phyloP scores from a whole-genome alignment of 768 basidiomycete genomes.

The Boletus speciosus region DNA sequence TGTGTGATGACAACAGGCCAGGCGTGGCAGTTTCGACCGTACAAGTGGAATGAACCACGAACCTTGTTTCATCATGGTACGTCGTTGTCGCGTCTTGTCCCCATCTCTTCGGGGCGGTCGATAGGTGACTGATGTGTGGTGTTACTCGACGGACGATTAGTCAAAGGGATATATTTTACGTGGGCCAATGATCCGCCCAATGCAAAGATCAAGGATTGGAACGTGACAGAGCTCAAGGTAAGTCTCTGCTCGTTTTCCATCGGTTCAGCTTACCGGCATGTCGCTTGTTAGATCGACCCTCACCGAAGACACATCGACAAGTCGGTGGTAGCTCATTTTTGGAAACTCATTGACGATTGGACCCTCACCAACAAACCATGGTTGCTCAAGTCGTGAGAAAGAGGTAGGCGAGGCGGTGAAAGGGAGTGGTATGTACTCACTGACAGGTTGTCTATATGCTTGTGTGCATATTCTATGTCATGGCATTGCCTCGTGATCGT shows the following conservation, averaged over 20 bases:
- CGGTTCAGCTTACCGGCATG: neutral
- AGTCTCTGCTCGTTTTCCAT: accelerated
- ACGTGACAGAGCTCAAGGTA: slow-evolving; percentile 92
- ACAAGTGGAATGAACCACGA: slow-evolving; percentile 95
- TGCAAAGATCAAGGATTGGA: slow-evolving; percentile 90
- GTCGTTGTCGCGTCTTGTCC: neutral
- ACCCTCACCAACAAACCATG: slow-evolving; percentile 76
- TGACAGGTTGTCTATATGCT: neutral
- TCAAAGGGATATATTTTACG: slow-evolving; percentile 94
- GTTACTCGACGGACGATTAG: slow-evolving; percentile 38
- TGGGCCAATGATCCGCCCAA: slow-evolving; percentile 93
- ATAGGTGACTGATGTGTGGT: neutral
- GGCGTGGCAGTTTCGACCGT: slow-evolving; percentile 95
- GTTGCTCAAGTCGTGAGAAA: slow-evolving; percentile 48
- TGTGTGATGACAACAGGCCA: slow-evolving; percentile 99
- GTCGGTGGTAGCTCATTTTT: slow-evolving; percentile 91
- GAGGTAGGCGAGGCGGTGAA: too few species aligned
- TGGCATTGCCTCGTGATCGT: neutral
- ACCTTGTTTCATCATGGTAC: slow-evolving; percentile 91
- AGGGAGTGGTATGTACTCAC: neutral
- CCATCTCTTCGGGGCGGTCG: neutral
- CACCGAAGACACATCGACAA: slow-evolving; percentile 90
- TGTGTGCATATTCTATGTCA: slow-evolving; percentile 1
- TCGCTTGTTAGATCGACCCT: slow-evolving; percentile 72
- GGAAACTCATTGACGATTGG: slow-evolving; percentile 90